Conservation (phyloP, 2,329 filamentous ascomycete species). For the Cladophialophora chaetospira region DNA sequence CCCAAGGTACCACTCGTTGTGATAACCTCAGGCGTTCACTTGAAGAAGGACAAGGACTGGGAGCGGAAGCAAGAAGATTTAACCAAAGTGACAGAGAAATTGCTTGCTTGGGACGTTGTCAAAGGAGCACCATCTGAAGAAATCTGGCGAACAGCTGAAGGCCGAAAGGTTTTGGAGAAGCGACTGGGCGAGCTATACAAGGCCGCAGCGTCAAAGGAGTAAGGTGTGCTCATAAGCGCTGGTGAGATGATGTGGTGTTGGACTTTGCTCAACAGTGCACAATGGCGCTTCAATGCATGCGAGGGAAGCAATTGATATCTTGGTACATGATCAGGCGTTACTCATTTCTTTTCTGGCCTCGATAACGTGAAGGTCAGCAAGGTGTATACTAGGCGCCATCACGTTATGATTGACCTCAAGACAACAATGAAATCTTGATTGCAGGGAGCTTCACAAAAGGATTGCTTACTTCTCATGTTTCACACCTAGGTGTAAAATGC, state of each 20-base stretch:
- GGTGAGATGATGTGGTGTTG: not conserved
- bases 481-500: not conserved
- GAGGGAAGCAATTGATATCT: not conserved
- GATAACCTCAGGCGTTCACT: slow-evolving; percentile 76
- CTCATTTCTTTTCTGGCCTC: not conserved
- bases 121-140: slow-evolving; percentile 75
- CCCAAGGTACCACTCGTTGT: slow-evolving; percentile 75
- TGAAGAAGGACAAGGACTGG: slow-evolving; percentile 71
- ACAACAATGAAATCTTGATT: not conserved
- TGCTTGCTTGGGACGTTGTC: slow-evolving; percentile 84
- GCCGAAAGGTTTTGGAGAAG: slow-evolving; percentile 75
- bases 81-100: slow-evolving; percentile 74
- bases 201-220: slow-evolving; percentile 1
- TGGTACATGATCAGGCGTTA: not conserved
- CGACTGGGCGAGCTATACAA: slow-evolving; percentile 69
- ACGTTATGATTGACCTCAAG: no score
- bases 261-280: not conserved
- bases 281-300: not conserved
- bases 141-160: slow-evolving; percentile 77
- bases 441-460: no score
- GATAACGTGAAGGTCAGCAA: no score
- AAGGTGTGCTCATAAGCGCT: not conserved
- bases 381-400: no score
- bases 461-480: no score
- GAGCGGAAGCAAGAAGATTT: slow-evolving; percentile 82